Base-by-base conservation (phyloP, 768 basidiomycete genomes). In the Leccinum variicolor region DNA sequence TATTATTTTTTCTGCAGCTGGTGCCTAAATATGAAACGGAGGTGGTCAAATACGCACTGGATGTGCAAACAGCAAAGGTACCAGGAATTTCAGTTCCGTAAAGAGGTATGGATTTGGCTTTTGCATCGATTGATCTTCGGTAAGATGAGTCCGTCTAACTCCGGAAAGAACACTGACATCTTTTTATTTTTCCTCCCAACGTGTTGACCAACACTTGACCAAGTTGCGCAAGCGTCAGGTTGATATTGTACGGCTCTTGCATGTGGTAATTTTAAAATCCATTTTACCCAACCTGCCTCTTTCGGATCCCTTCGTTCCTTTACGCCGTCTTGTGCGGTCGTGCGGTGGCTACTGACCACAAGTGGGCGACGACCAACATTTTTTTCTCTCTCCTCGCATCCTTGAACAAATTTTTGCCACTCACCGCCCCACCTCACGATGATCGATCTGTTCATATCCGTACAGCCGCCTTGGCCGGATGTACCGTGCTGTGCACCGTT, bases 401-500 rank as follows among this genome's bases (percentile, higher is more conserved):
- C 46, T 59, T 52, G 52, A 54, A 63, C 61, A 63, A 72, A 11
- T 28, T 64, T 71, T 71, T 68, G 57, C 25, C 49, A 6, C 59
- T 47, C 54, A n/a, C 26, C 21, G 46, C 31, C 25, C 29, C 26
- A 15, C 45, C 56, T 55, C 58, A 28, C 39, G 43, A 55, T 52
- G 64, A 67, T 64, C 61, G 53, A 54, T 61, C 55, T 28, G 23
- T 67, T 74, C 71, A 72, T 73, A 54, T 74, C 70, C 72, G 70
- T 62, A 66, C 33, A 49, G 50, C 70, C n/a, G n/a, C n/a, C n/a
- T n/a, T n/a, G n/a, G n/a, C n/a, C 70, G 70, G 68, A 58, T 62
- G 56, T 26, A 52, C 52, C 51, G 59, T 65, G 63, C 65, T 46
- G 61, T 61, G 53, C 58, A 43, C 66, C 63, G 67, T 62, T 58